Base-by-base conservation (phyloP, 2,329 filamentous ascomycete species). In the Emericellopsis cladophorae region DNA sequence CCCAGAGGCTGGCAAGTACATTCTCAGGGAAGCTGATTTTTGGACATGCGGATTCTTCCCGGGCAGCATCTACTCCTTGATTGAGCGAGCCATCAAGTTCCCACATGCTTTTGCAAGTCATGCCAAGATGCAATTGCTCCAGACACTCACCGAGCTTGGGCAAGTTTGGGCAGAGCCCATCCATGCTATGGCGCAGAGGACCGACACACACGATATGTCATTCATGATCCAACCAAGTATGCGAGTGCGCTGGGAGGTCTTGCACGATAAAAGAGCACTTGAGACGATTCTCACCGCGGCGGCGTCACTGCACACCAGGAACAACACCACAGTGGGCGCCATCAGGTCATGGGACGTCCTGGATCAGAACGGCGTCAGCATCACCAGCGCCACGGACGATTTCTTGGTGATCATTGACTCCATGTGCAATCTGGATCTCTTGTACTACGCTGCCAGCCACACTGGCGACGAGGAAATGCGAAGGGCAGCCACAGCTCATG, bases 171-270 rank as follows among this genome's bases (percentile, higher is more conserved):
- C 57, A 3, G 56, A 52, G 3, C 61, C 60, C 0, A 47, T 67
- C 0, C 60, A 61, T 45, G 18, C 42, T 26, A 55, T 57, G 45
- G 54, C 57, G 15, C 50, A 45, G 44, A 60, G 65, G 5, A 70
- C 59, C 4, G 67, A 72, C 41, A 74, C 70, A 0, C 71, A 74
- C 41, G 70, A 74, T 38, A 62, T 75, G 55, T 67, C 65, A 0
- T 74, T 74, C 46, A 72, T 74, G 47, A 65, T 74, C 4, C 61
- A 67, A 18, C 69, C 69, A 0, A 64, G 65, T 1, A 55, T 70
- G 40, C 65, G 65, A 31, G 62, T 63, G 12, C 59, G 66, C 4
- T 74, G 67, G 65, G 65, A 71, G 31, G 52, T 71, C 6, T 57
- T 60, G 0, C 56, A 59, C 0, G 61, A 67, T 34, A 37, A 45